phyloP scores from a whole-genome alignment of 2,329 filamentous ascomycete species.

The Neopestalotiopsis clavispora region DNA sequence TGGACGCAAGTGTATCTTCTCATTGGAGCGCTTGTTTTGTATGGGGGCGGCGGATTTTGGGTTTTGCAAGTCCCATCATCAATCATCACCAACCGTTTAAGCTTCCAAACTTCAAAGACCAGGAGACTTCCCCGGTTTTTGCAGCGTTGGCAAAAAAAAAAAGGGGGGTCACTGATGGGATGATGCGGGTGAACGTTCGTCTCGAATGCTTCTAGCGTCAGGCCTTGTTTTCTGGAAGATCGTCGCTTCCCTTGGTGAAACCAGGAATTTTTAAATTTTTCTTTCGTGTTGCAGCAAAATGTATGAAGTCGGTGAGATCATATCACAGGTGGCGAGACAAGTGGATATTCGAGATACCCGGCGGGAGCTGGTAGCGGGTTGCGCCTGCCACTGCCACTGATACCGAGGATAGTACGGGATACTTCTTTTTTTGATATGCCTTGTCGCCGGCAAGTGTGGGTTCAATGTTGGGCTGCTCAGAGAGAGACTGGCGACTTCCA shows the following conservation, averaged over 20 bases:
- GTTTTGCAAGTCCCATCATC: too few relatives aligned
- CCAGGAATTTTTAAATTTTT: neutral
- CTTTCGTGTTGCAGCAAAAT: neutral
- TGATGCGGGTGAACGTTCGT: neutral
- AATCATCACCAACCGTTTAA: too few relatives aligned
- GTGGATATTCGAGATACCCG: neutral
- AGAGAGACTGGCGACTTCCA: too few relatives aligned
- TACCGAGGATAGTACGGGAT: too few relatives aligned
- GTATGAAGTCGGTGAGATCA: neutral
- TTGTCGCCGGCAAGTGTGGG: neutral
- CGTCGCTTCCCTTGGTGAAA: neutral
- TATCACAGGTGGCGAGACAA: neutral
- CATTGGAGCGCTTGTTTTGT: neutral
- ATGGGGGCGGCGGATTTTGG: too few relatives aligned
- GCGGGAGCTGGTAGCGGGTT: too few relatives aligned
- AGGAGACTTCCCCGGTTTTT: conserved; percentile 4
- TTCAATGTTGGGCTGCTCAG: too few relatives aligned
- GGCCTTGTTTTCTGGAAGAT: conserved; percentile 1
- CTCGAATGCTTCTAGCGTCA: conserved; percentile 6
- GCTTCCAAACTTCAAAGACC: neutral
- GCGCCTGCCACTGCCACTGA: too few relatives aligned
- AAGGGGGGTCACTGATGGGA: neutral
- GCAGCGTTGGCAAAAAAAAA: neutral
- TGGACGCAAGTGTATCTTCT: neutral
- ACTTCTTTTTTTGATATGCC: neutral